Percentiles rank a stretch among this genome's conserved stretches.
These are phyloP conservation scores for Scalesia atractyloides DNA, from an alignment of 129 eudicot genomes.

Conservation along the genomic window DNA sequence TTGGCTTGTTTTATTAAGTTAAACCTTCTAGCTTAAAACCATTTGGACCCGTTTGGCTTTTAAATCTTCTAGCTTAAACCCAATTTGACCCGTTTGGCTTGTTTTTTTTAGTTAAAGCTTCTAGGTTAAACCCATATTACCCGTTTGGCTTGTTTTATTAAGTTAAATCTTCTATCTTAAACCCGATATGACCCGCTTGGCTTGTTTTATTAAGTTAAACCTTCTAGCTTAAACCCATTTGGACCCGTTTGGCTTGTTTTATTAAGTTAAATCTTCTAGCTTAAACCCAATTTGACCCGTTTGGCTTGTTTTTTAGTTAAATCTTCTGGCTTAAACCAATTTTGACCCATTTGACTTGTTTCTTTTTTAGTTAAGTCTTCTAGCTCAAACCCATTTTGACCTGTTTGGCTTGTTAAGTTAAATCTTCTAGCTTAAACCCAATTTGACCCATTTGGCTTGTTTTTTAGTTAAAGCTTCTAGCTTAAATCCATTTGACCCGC, in stretches of 20 bases:
- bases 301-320: background rate
- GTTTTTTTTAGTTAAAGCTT: background rate
- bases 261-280: background rate
- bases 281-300: background rate
- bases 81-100: no score
- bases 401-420: background rate
- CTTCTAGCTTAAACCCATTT: background rate
- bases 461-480: background rate
- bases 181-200: no score
- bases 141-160: background rate
- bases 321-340: background rate
- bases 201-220: no score
- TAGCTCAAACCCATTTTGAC: background rate
- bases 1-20: no score
- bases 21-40: background rate
- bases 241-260: background rate
- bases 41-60: background rate
- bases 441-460: no score
- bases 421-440: background rate
- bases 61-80: no score
- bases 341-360: background rate
- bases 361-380: no score
- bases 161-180: no score
- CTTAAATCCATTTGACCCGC: background rate
- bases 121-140: background rate